Evolutionary conservation across 129 eudicot species (phyloP), one percentile per base, ranked within the genome.

Genomic region (Sambucus nigra): DNA sequence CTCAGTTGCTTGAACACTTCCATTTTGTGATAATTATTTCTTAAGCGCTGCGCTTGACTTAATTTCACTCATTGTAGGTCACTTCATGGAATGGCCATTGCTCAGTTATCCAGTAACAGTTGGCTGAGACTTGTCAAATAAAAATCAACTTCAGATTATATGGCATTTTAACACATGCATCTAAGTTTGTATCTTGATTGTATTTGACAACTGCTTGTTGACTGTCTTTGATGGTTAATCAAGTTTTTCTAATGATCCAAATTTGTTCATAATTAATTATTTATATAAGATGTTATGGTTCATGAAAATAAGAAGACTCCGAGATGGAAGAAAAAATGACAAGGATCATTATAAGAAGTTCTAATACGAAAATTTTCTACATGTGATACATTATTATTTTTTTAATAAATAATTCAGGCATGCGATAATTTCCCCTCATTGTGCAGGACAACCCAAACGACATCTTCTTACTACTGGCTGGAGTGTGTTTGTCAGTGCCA

Each of bases 401-500:
- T 42, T n/a, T 40, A 16, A 16, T 42, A 42, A 42, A 3, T 42
- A 16, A 25, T 58, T 12, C 54, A 60, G 25, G 54, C 14, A n/a
- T 14, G 45, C 32, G 19, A 16, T 64, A 10, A n/a, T 51, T 28
- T 49, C n/a, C 19, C 59, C 26, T 35, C 61, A 56, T 40, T 47
- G 58, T 72, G 61, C 93, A 91, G 99, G 99, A 65, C 99, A 91
- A 78, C 99, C 99, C 25, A 91, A 91, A 78, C 93, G 99, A 28
- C 99, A 91, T 73, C 83, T 91, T 63, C 86, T 91, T 54, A 91
- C 99, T 38, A 91, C 99, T 17, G 99, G 99, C 15, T 91, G 99
- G 99, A 91, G 99, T 51, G 99, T 91, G 5, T 91, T 91, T 77
- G 99, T 91, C 70, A 91, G 99, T 69, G 99, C 99, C 25, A 91